Percentiles rank a stretch among this genome's conserved stretches.
Evolutionary conservation across 768 basidiomycete species (phyloP).

Genomic region (Lentinus tigrinus): DNA sequence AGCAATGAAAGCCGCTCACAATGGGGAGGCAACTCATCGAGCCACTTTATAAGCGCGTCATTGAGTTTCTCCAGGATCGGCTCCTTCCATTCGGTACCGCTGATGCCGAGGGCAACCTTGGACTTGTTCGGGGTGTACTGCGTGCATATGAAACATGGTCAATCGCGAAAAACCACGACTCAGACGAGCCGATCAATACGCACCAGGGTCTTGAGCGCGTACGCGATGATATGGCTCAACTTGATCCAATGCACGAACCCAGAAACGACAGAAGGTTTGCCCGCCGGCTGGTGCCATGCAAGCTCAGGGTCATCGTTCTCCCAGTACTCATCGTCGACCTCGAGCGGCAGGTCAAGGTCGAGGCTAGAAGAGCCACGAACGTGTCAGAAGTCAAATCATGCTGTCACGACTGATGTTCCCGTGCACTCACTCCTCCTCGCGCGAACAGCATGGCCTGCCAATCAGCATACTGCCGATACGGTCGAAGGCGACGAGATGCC

Average conservation of each 20-base stretch:
- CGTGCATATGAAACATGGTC: background rate
- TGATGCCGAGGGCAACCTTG: constrained; percentile 25
- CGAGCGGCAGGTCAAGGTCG: constrained; percentile 61
- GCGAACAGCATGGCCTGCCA: constrained; percentile 55
- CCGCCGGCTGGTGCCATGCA: constrained; percentile 48
- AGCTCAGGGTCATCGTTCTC: constrained; percentile 36
- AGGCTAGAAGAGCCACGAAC: constrained; percentile 36
- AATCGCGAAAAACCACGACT: background rate
- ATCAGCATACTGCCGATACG: constrained; percentile 51
- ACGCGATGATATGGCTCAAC: constrained; percentile 45
- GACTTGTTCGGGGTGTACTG: constrained; percentile 68
- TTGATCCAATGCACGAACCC: constrained; percentile 44
- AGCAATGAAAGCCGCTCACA: constrained; percentile 19
- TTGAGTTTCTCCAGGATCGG: constrained; percentile 44
- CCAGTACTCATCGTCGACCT: constrained; percentile 62
- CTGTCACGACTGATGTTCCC: constrained; percentile 15
- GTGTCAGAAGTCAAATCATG: constrained; percentile 8
- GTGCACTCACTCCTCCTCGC: constrained; percentile 61
- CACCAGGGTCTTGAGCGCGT: constrained; percentile 44
- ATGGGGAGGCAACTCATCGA: constrained; percentile 28
- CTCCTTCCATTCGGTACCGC: constrained; percentile 27
- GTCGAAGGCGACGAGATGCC: constrained; percentile 59
- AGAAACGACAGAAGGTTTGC: constrained; percentile 37
- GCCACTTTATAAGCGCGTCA: constrained; percentile 40
- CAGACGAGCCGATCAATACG: constrained; percentile 11